A percentile compares a stretch with the other conserved stretches of the same genome.
phyloP scores from a whole-genome alignment of 2,329 filamentous ascomycete genomes.

The Harringtonia aguacate region DNA sequence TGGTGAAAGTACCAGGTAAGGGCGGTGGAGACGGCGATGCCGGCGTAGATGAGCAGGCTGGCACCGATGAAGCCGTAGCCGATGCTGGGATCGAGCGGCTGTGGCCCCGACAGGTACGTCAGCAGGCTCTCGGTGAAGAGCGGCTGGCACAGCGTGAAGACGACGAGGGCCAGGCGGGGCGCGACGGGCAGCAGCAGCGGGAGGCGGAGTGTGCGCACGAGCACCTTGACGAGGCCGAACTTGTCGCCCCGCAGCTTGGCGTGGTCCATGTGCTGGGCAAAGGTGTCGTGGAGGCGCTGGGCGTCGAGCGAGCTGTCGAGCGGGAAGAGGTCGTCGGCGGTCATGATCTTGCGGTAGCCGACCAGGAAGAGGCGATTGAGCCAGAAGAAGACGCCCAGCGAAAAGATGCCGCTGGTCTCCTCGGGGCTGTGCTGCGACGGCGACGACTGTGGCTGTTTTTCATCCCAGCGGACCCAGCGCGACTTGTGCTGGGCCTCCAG shows the following conservation, averaged over 20 bases:
- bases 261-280: constrained; percentile 7
- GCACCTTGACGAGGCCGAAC: constrained; percentile 7
- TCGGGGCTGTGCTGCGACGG: constrained; percentile 22
- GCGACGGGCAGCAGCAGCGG: constrained; percentile 16
- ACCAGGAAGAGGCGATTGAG: constrained; percentile 21
- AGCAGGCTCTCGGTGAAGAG: constrained; percentile 22
- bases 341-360: constrained; percentile 25
- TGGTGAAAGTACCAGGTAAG: constrained; percentile 28
- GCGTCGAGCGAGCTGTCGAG: constrained; percentile 14
- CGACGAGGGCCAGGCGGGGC: constrained; percentile 16
- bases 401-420: constrained; percentile 23
- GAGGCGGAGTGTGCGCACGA: constrained; percentile 10
- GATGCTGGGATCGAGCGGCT: constrained; percentile 12
- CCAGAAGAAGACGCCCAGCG: constrained; percentile 22
- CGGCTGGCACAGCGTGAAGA: constrained; percentile 22
- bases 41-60: constrained; percentile 25
- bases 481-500: too few species aligned
- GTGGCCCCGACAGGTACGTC: constrained; percentile 17
- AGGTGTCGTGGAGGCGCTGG: constrained; percentile 6
- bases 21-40: constrained; percentile 26
- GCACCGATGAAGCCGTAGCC: constrained; percentile 33
- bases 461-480: constrained; percentile 1
- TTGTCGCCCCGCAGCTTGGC: too few species aligned
- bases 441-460: too few species aligned
- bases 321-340: constrained; percentile 21